phyloP scores from a whole-genome alignment of 805 yeast genomes.

The Metschnikowia chrysomelidarum region DNA sequence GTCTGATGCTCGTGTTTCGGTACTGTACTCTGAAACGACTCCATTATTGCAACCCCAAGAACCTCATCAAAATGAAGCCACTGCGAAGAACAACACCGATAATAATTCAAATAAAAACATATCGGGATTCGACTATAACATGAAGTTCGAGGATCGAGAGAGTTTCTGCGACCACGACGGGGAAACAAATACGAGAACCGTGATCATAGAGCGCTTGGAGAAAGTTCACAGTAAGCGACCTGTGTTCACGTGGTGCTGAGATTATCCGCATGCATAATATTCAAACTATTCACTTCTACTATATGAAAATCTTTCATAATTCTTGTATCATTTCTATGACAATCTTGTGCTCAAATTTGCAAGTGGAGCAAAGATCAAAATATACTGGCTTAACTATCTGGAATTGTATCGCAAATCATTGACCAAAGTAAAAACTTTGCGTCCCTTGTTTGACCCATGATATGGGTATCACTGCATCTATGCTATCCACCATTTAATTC shows the following conservation, averaged over 20 bases:
- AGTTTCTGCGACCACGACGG: slow-evolving; percentile 1
- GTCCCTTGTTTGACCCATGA: too few species aligned
- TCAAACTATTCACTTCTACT: too few species aligned
- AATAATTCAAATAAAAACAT: slow-evolving; percentile 9
- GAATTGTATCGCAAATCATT: background rate
- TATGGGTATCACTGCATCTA: too few species aligned
- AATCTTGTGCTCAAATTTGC: too few species aligned
- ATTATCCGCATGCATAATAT: too few species aligned
- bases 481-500: too few species aligned
- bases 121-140: slow-evolving; percentile 26
- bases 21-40: slow-evolving; percentile 6
- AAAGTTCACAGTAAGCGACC: slow-evolving; percentile 56
- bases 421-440: too few species aligned
- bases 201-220: slow-evolving; percentile 59
- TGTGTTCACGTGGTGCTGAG: slow-evolving; percentile 61
- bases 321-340: too few species aligned
- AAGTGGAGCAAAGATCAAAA: too few species aligned
- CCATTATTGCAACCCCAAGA: slow-evolving; percentile 3
- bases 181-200: slow-evolving; percentile 37
- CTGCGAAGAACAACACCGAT: background rate
- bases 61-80: background rate
- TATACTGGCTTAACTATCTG: too few species aligned
- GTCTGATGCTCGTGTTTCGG: background rate
- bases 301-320: too few species aligned
- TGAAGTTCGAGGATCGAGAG: slow-evolving; percentile 13